phyloP scores from a whole-genome alignment of 768 basidiomycete species.

The Nidularia pulvinata region DNA sequence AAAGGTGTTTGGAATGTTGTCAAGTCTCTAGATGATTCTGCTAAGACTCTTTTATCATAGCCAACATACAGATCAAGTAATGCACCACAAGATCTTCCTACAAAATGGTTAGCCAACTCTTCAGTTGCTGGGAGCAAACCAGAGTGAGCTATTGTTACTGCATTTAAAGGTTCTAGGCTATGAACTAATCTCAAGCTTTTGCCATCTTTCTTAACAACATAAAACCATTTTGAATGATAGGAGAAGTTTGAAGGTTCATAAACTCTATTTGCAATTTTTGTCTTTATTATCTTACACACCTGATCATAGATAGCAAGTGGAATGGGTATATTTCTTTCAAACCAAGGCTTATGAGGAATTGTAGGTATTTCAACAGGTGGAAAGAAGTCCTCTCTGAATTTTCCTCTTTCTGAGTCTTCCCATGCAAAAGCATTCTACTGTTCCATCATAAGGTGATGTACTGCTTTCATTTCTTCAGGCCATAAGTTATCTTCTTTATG shows the following conservation, averaged over 20 bases:
- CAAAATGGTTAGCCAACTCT: constrained; percentile 27
- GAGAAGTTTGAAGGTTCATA: constrained; percentile 36
- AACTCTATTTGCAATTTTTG: constrained; percentile 32
- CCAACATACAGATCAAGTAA: constrained; percentile 32
- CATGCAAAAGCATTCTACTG: constrained; percentile 35
- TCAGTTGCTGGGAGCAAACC: constrained; percentile 28
- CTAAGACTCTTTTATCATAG: constrained; percentile 27
- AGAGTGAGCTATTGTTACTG: constrained; percentile 29
- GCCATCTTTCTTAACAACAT: constrained; percentile 34
- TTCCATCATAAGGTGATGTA: constrained; percentile 25
- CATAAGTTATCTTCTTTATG: constrained; percentile 13
- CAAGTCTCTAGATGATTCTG: constrained; percentile 25
- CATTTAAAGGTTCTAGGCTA: constrained; percentile 33
- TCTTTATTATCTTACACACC: constrained; percentile 24
- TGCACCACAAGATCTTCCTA: constrained; percentile 23
- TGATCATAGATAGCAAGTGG: constrained; percentile 24
- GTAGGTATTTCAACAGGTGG: constrained; percentile 25
- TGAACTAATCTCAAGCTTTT: constrained; percentile 30
- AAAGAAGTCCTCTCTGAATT: constrained; percentile 28
- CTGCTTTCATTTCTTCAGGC: constrained; percentile 22
- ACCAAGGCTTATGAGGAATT: constrained; percentile 28
- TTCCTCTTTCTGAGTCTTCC: constrained; percentile 30
- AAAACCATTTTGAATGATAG: constrained; percentile 38
- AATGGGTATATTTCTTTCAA: constrained; percentile 23
- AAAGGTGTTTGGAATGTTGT: constrained; percentile 39